Percentiles rank a stretch among this genome's conserved stretches.
Conservation (phyloP, 2,329 filamentous ascomycete genomes). For the Teratosphaeria gauchensis region DNA sequence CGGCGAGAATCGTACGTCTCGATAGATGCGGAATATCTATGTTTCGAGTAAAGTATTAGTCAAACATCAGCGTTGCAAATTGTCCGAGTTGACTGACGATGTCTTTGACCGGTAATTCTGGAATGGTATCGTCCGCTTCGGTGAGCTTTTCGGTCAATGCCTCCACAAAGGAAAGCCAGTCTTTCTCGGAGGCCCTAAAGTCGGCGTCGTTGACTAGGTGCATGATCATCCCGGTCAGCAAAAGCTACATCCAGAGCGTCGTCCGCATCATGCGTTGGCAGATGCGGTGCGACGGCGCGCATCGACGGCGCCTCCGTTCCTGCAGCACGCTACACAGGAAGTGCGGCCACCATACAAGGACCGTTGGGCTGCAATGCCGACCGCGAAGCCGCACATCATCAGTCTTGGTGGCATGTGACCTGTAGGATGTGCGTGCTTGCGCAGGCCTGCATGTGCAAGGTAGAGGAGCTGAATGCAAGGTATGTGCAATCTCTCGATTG, state of each 20-base stretch:
- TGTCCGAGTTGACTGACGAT: slow-evolving; percentile 40
- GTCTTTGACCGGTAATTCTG: slow-evolving; percentile 77
- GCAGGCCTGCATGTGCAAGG: not conserved
- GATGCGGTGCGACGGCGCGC: not conserved
- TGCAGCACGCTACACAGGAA: not conserved
- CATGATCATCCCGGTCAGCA: slow-evolving; percentile 39
- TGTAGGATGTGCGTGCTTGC: not conserved
- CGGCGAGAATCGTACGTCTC: slow-evolving; percentile 54
- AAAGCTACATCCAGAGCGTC: not conserved
- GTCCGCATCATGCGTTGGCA: slow-evolving; percentile 6
- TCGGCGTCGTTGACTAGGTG: slow-evolving; percentile 56
- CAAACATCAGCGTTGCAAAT: not conserved
- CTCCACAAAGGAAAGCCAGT: slow-evolving; percentile 74
- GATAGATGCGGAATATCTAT: slow-evolving; percentile 72
- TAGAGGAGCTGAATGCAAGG: not conserved
- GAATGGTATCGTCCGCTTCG: slow-evolving; percentile 68
- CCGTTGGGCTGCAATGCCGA: not conserved
- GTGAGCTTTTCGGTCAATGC: slow-evolving; percentile 60
- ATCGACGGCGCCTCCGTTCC: not conserved
- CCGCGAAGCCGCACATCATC: not conserved
- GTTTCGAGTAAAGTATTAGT: not conserved
- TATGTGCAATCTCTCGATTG: not conserved
- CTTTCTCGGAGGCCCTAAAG: slow-evolving; percentile 66
- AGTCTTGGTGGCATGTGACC: not conserved
- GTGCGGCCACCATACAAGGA: not conserved